Evolutionary conservation across 1,284 basidiomycete genomes (phyloP), one percentile per base, ranked within the genome.

Genomic region (Malassezia restricta): DNA sequence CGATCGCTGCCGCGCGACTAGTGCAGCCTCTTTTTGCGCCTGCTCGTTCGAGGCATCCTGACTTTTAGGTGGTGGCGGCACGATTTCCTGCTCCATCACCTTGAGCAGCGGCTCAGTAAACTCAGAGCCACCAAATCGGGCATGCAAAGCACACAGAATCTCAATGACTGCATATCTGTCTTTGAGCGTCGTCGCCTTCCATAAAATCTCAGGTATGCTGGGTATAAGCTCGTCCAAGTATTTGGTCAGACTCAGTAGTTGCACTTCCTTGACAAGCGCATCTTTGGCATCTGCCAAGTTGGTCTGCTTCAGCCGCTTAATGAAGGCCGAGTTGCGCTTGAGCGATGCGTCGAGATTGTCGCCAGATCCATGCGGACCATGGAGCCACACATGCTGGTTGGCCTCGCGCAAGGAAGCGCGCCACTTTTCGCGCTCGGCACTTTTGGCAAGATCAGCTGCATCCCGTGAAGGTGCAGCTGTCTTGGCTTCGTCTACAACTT

Each of bases 201-300:
- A 74, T 37, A 92, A 78, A 1, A 94, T 92, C 68, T 99, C 94
- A 0, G 87, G 77, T 0, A 84, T 78, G 1, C 89, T 90, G 9
- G 83, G 82, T 1, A 86, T 84, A 57, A 96, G 84, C 76, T 99
- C 94, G 65, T 95, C 91, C 47, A 92, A 79, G 72, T 99, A 96
- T 75, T 95, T 98, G 75, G 89, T 88, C 43, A 99, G 78, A 4
- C 87, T 84, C 42, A 99, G 79, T 0, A 83, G 79, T 56, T 87
- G 83, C 58, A 94, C 82, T 67, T 99, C 94, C 75, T 91, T 63
- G 39, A 71, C 40, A 2, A 71, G 54, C 33, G 55, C 49, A 6
- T 68, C 66, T 17, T 92, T 58, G 0, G 56, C 54, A 32, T 73
- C 70, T 11, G 50, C 54, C 6, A 60, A 59, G 9, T 70, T 56